A percentile compares a stretch with the other conserved stretches of the same genome.
Evolutionary conservation across 306 rosid genomes (phyloP).

Genomic region (Cercis canadensis): DNA sequence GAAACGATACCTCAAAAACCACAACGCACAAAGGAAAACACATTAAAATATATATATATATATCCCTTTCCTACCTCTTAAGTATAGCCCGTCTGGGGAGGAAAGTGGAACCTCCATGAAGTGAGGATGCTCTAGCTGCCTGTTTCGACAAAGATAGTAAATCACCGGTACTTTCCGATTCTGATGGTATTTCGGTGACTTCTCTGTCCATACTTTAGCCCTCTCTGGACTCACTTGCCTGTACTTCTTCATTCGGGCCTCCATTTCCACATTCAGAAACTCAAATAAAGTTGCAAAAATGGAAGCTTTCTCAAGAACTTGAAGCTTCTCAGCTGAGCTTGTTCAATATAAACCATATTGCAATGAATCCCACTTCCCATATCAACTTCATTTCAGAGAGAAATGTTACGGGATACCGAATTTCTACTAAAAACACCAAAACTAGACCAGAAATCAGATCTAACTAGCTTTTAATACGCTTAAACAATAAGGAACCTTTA

Average conservation of each 20-base stretch:
- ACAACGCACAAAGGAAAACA: neutral
- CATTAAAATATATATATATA: neutral
- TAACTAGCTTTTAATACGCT: neutral
- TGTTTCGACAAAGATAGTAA: constrained; percentile 84
- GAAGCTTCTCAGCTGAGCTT: neutral
- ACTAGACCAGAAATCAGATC: constrained; percentile 45
- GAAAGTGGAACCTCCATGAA: constrained; percentile 88
- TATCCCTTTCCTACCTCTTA: constrained; percentile 78
- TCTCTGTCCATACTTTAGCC: constrained; percentile 91
- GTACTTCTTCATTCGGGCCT: constrained; percentile 70
- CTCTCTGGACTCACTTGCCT: constrained; percentile 89
- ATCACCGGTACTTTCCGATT: constrained; percentile 78
- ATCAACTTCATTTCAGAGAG: constrained; percentile 15
- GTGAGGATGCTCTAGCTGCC: constrained; percentile 96
- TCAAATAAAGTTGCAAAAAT: constrained; percentile 10
- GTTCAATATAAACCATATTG: constrained; percentile 5
- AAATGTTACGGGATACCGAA: constrained; percentile 10
- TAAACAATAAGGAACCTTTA: constrained; percentile 10
- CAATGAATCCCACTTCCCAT: constrained; percentile 30
- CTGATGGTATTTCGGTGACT: constrained; percentile 81
- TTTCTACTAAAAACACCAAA: neutral
- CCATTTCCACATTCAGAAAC: constrained; percentile 64
- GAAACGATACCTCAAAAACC: constrained; percentile 36
- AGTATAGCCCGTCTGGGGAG: constrained; percentile 69
- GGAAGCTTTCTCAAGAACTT: constrained; percentile 18